These are phyloP conservation scores for Penicillium griseofulvum DNA, from an alignment of 2,329 filamentous ascomycete species.

Conservation along the genomic window DNA sequence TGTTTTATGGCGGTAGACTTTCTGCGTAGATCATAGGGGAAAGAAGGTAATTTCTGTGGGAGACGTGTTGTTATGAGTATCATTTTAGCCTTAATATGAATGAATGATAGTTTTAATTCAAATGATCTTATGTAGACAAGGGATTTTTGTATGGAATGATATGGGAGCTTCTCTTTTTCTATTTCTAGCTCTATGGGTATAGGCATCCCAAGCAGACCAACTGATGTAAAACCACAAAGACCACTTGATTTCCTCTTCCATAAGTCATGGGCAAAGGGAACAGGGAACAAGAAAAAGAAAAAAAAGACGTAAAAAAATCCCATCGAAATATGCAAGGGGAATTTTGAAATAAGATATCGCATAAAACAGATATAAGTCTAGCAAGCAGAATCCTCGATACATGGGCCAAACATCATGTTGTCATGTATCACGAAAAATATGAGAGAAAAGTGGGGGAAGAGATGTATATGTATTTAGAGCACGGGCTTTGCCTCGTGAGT, in stretches of 20 bases:
- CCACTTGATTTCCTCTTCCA: neutral
- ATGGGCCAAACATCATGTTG: neutral
- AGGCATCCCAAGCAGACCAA: neutral
- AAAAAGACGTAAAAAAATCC: constrained; percentile 6
- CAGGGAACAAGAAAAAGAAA: constrained; percentile 4
- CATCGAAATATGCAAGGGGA: constrained; percentile 18
- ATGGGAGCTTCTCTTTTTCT: neutral
- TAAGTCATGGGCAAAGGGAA: neutral
- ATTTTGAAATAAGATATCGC: constrained; percentile 10
- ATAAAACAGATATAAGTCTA: constrained; percentile 9
- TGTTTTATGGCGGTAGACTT: neutral
- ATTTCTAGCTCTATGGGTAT: constrained; percentile 23
- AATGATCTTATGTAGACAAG: neutral
- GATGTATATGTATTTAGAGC: constrained; percentile 46
- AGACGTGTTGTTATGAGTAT: neutral
- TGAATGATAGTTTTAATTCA: neutral
- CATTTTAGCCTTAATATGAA: constrained; percentile 1
- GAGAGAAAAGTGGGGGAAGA: neutral
- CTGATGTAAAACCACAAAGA: neutral
- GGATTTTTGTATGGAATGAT: neutral
- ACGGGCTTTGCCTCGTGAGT: constrained; percentile 48
- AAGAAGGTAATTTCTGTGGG: neutral
- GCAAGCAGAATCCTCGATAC: constrained; percentile 1
- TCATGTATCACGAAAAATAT: constrained; percentile 7
- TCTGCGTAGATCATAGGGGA: neutral